Conservation (phyloP, 768 basidiomycete species). For the Lactarius trivialis region DNA sequence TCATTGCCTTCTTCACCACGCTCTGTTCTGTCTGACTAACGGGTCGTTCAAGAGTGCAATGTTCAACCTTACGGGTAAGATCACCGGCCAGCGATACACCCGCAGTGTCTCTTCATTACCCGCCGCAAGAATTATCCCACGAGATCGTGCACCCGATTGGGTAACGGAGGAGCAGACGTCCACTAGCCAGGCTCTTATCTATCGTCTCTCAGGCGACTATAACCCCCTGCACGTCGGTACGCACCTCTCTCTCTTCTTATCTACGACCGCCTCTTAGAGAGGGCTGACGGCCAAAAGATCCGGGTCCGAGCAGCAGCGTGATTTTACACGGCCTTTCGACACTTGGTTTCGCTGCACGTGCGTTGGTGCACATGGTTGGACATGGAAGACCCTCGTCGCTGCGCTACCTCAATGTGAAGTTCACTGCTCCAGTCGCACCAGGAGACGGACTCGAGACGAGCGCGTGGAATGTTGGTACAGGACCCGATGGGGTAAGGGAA, state of each 20-base stretch:
- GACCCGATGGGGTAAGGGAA: conserved; percentile 34
- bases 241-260: conserved; percentile 4
- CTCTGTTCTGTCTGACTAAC: background rate
- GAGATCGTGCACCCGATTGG: conserved; percentile 37
- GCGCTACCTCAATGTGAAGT: conserved; percentile 63
- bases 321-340: conserved; percentile 82
- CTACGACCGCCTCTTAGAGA: conserved; percentile 37
- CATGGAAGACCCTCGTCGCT: conserved; percentile 55
- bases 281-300: conserved; percentile 58
- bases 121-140: conserved; percentile 33
- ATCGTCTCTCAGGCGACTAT: conserved; percentile 47
- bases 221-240: conserved; percentile 45
- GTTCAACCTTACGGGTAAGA: conserved; percentile 41
- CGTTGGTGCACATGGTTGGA: conserved; percentile 57
- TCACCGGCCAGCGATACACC: conserved; percentile 34
- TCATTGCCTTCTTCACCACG: background rate
- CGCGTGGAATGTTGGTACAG: conserved; percentile 68
- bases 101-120: conserved; percentile 35
- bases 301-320: conserved; percentile 64
- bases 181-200: conserved; percentile 39
- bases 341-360: conserved; percentile 77
- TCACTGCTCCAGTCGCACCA: conserved; percentile 79
- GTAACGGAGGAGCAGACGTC: conserved; percentile 37
- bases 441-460: conserved; percentile 75
- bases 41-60: background rate